Conservation (phyloP, 306 rosid genomes). For the Cajanus cajan region DNA sequence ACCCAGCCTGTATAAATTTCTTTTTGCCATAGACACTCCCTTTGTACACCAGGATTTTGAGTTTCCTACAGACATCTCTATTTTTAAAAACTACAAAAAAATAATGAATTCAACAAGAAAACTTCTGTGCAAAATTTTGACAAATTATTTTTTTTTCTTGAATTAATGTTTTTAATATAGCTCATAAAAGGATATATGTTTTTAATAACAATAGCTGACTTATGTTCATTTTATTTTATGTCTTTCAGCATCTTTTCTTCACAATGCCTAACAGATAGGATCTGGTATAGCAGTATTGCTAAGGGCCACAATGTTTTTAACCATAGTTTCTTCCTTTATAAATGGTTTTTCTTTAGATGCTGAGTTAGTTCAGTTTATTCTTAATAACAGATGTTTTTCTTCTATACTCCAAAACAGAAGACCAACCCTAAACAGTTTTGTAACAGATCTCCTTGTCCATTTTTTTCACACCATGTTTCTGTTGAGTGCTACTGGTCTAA, state of each 20-base stretch:
- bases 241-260: slow-evolving; percentile 13
- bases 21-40: not conserved
- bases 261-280: not conserved
- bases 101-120: not conserved
- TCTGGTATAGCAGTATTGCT: not conserved
- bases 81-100: not conserved
- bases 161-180: not conserved
- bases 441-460: not conserved
- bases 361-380: not conserved
- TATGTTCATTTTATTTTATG: not conserved
- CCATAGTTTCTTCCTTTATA: not conserved
- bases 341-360: not conserved
- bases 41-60: not conserved
- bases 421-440: not conserved
- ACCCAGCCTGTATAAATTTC: not conserved
- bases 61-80: not conserved
- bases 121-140: not conserved
- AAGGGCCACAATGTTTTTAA: not conserved
- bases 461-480: slow-evolving; percentile 19
- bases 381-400: not conserved
- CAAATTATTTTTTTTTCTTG: slow-evolving; percentile 8
- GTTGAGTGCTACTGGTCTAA: not conserved
- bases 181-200: not conserved
- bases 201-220: not conserved
- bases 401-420: slow-evolving; percentile 6